A percentile compares a stretch with the other conserved stretches of the same genome.
phyloP scores from a whole-genome alignment of 495 filamentous ascomycete species.

The Collariella sp. region DNA sequence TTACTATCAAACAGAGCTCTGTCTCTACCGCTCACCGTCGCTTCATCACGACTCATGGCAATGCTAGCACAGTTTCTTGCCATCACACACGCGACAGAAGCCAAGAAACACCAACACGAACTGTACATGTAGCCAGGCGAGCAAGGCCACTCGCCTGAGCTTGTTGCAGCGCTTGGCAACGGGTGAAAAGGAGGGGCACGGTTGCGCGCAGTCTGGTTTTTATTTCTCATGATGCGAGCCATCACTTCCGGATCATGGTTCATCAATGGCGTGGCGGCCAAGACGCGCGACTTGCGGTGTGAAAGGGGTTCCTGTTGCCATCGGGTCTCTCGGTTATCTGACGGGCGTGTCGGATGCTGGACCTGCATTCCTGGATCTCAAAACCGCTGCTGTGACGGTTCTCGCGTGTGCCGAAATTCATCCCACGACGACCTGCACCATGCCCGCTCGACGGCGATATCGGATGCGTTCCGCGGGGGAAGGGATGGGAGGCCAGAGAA shows the following conservation, averaged over 20 bases:
- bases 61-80: too few relatives aligned
- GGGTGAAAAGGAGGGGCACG: not conserved
- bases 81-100: too few relatives aligned
- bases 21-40: too few relatives aligned
- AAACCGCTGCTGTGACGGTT: too few relatives aligned
- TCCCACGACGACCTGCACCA: not conserved
- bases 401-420: not conserved
- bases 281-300: slow-evolving; percentile 22
- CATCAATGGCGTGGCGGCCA: slow-evolving; percentile 8
- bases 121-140: too few relatives aligned
- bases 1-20: too few relatives aligned
- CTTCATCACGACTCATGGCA: too few relatives aligned
- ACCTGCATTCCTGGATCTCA: slow-evolving; percentile 15
- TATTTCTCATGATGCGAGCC: slow-evolving; percentile 3
- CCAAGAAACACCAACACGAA: too few relatives aligned
- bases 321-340: slow-evolving; percentile 14
- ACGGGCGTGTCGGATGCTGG: slow-evolving; percentile 14
- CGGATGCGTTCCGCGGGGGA: not conserved
- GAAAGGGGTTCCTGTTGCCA: slow-evolving; percentile 2
- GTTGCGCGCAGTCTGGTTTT: not conserved
- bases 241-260: slow-evolving; percentile 4
- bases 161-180: too few relatives aligned
- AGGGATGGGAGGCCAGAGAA: not conserved
- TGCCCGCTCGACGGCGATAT: slow-evolving; percentile 2
- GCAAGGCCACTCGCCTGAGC: too few relatives aligned